A percentile compares a stretch with the other conserved stretches of the same genome.
These are phyloP conservation scores for Phlebiopsis flavidoalba DNA, from an alignment of 768 basidiomycete genomes.

Conservation along the genomic window DNA sequence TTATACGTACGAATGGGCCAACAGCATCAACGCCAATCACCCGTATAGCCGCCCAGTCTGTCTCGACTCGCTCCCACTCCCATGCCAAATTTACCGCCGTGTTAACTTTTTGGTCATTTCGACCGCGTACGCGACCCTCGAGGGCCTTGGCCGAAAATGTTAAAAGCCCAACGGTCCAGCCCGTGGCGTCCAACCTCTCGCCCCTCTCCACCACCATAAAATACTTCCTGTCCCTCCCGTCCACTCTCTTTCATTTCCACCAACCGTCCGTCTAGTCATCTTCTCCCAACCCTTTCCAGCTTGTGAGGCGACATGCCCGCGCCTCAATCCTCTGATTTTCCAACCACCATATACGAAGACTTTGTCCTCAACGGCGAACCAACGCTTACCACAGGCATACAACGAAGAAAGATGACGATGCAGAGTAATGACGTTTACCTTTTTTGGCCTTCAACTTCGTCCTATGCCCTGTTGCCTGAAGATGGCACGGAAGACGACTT, in stretches of 20 bases:
- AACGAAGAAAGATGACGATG: background rate
- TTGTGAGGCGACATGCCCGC: background rate
- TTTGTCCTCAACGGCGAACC: background rate
- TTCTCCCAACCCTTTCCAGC: background rate
- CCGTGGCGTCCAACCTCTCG: background rate
- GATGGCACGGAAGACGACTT: background rate
- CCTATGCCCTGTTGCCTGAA: background rate
- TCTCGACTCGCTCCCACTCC: background rate
- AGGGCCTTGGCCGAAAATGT: background rate
- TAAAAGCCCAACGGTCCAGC: background rate
- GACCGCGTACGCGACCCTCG: background rate
- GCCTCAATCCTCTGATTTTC: background rate
- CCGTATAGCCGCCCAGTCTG: background rate
- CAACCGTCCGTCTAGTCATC: background rate
- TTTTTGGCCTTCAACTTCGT: slow-evolving; percentile 6
- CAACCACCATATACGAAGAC: background rate
- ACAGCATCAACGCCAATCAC: background rate
- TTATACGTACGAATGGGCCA: background rate
- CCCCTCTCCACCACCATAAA: background rate
- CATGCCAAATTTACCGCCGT: background rate
- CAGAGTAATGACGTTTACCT: slow-evolving; percentile 9
- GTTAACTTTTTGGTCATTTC: background rate
- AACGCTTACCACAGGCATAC: background rate
- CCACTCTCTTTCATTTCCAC: background rate
- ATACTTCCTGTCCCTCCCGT: background rate